These are phyloP conservation scores for Coniosporium tulheliwenetii DNA, from an alignment of 2,329 filamentous ascomycete species.

Conservation along the genomic window DNA sequence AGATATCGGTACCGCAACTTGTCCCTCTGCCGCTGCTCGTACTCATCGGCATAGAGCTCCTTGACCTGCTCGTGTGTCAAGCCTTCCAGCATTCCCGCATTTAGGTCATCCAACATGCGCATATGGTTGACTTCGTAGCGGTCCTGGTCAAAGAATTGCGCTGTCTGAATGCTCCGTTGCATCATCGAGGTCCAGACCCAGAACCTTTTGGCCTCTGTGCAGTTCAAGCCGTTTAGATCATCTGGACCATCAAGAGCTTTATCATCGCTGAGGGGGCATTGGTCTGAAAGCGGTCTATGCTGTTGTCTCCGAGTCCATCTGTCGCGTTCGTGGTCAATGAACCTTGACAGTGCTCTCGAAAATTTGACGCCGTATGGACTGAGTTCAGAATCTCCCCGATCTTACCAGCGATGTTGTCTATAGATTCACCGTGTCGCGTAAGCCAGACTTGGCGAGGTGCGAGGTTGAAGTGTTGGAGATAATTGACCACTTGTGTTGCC, in stretches of 20 bases:
- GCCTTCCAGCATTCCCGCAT: constrained; percentile 83
- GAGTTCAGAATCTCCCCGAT: constrained; percentile 87
- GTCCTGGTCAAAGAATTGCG: constrained; percentile 83
- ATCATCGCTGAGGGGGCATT: not conserved
- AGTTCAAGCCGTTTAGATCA: constrained; percentile 1
- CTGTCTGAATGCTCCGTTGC: constrained; percentile 73
- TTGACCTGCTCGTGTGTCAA: constrained; percentile 88
- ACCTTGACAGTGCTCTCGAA: constrained; percentile 61
- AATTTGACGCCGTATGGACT: constrained; percentile 71
- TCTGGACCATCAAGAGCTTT: not conserved
- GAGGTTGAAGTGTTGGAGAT: constrained; percentile 95
- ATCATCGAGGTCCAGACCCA: constrained; percentile 99
- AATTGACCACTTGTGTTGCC: constrained; percentile 81
- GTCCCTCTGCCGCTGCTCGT: constrained; percentile 59
- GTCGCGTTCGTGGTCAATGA: constrained; percentile 66
- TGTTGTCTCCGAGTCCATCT: constrained; percentile 56
- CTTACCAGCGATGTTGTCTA: constrained; percentile 74
- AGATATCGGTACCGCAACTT: constrained; percentile 96
- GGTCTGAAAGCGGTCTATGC: constrained; percentile 13
- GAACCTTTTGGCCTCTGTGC: constrained; percentile 50
- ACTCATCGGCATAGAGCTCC: constrained; percentile 65
- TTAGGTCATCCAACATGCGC: constrained; percentile 95
- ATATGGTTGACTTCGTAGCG: constrained; percentile 89
- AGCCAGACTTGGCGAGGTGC: constrained; percentile 96
- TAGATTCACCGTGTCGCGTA: constrained; percentile 81